Conservation (phyloP, 495 filamentous ascomycete genomes). For the Aspergillus leporis region DNA sequence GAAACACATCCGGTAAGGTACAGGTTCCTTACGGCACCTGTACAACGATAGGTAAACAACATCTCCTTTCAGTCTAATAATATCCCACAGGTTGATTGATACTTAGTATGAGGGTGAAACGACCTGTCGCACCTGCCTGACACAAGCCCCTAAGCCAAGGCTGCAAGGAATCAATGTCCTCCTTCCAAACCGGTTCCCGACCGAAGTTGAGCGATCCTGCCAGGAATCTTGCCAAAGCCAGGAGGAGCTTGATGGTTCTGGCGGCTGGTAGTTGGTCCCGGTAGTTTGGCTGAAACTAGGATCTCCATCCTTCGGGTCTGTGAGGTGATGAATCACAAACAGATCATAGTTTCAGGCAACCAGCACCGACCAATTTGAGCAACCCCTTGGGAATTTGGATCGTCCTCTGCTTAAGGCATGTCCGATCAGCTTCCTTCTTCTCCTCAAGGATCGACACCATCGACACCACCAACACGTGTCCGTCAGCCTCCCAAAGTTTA, state of each 20-base stretch:
- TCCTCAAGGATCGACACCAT: neutral
- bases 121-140: conserved; percentile 23
- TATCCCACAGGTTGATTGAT: conserved; percentile 10
- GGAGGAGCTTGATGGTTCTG: conserved; percentile 3
- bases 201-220: conserved; percentile 5
- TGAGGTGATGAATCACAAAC: conserved; percentile 7
- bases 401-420: neutral
- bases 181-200: neutral
- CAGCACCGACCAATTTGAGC: conserved; percentile 1
- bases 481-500: neutral
- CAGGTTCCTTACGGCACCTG: neutral
- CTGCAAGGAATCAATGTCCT: conserved; percentile 16
- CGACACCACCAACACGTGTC: conserved; percentile 1
- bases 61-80: conserved; percentile 7
- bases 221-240: conserved; percentile 13
- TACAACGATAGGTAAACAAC: neutral
- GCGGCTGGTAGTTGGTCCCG: conserved; percentile 4
- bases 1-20: conserved; percentile 18
- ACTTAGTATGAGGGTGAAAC: conserved; percentile 21
- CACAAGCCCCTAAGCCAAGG: conserved; percentile 19
- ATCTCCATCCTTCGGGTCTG: conserved; percentile 6
- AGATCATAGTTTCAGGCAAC: conserved; percentile 6
- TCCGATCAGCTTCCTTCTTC: neutral
- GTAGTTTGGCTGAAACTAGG: conserved; percentile 5
- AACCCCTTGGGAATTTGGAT: neutral